phyloP scores from a whole-genome alignment of 1,284 basidiomycete species.

The Xerocomus cyaneibrunnescens region DNA sequence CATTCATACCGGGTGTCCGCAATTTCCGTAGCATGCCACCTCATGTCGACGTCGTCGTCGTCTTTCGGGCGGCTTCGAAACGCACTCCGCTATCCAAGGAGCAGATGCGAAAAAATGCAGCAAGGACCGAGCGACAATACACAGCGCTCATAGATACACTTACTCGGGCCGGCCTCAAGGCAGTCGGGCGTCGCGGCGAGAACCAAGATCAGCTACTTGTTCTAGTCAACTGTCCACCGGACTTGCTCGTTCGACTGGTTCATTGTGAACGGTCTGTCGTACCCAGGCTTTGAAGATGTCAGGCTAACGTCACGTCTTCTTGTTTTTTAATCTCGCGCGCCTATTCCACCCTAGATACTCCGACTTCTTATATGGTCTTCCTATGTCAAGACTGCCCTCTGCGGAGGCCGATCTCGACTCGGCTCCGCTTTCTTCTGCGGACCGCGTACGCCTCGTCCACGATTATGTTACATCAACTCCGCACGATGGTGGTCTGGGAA shows the following conservation, averaged over 20 bases:
- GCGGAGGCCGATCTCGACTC: slow-evolving; percentile 42
- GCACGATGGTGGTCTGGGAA: slow-evolving; percentile 75
- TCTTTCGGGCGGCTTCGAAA: slow-evolving; percentile 59
- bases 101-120: slow-evolving; percentile 58
- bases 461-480: slow-evolving; percentile 69
- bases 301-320: background rate
- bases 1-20: background rate
- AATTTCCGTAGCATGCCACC: slow-evolving; percentile 41
- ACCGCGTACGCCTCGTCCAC: slow-evolving; percentile 79
- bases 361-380: slow-evolving; percentile 64
- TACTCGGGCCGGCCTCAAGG: slow-evolving; percentile 59
- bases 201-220: slow-evolving; percentile 77
- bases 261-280: slow-evolving; percentile 70
- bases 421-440: slow-evolving; percentile 59
- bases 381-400: slow-evolving; percentile 49
- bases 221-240: slow-evolving; percentile 71
- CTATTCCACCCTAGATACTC: slow-evolving; percentile 44
- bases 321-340: background rate
- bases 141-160: slow-evolving; percentile 60
- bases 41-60: slow-evolving; percentile 68
- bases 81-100: slow-evolving; percentile 51
- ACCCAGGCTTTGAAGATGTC: background rate
- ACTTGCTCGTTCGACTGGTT: slow-evolving; percentile 63
- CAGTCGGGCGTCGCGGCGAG: slow-evolving; percentile 72
- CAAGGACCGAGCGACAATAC: slow-evolving; percentile 69